A percentile compares a stretch with the other conserved stretches of the same genome.
Conservation (phyloP, 176 grass and related monocot species). For the Metroxylon sagu region DNA sequence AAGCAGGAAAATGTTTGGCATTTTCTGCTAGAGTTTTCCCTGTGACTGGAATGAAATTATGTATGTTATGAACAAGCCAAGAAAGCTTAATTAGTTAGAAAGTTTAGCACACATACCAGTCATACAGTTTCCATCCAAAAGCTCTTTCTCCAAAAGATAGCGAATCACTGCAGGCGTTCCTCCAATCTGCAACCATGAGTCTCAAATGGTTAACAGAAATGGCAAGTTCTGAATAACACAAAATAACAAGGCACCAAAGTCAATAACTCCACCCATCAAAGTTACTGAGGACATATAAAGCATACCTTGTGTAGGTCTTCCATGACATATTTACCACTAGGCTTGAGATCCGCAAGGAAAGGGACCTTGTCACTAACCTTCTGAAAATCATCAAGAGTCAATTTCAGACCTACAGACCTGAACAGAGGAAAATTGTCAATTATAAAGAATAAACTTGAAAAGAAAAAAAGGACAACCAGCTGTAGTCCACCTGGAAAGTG, state of each 20-base stretch:
- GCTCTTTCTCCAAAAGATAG: constrained; percentile 78
- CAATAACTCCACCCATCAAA: neutral
- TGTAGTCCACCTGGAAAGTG: too few relatives aligned
- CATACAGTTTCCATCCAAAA: constrained; percentile 88
- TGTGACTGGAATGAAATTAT: constrained; percentile 46
- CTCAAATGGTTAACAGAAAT: neutral
- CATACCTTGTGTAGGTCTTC: constrained; percentile 91
- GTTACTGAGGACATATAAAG: neutral
- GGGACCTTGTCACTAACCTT: constrained; percentile 93
- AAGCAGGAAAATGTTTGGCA: constrained; percentile 65
- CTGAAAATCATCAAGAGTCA: constrained; percentile 97
- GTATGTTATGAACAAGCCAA: constrained; percentile 10
- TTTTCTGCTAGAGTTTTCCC: constrained; percentile 96
- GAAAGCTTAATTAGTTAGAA: neutral
- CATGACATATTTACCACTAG: constrained; percentile 99
- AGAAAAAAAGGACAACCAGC: neutral
- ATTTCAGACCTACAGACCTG: constrained; percentile 84
- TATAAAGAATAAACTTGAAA: constrained; percentile 1
- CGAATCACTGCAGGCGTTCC: constrained; percentile 93
- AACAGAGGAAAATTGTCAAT: constrained; percentile 32
- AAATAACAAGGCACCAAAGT: too few relatives aligned
- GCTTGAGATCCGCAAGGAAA: constrained; percentile 95
- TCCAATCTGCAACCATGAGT: constrained; percentile 52
- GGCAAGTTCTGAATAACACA: too few relatives aligned
- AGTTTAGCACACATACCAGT: constrained; percentile 37